A percentile compares a stretch with the other conserved stretches of the same genome.
phyloP scores from a whole-genome alignment of 768 basidiomycete genomes.

The Hebeloma cylindrosporum region DNA sequence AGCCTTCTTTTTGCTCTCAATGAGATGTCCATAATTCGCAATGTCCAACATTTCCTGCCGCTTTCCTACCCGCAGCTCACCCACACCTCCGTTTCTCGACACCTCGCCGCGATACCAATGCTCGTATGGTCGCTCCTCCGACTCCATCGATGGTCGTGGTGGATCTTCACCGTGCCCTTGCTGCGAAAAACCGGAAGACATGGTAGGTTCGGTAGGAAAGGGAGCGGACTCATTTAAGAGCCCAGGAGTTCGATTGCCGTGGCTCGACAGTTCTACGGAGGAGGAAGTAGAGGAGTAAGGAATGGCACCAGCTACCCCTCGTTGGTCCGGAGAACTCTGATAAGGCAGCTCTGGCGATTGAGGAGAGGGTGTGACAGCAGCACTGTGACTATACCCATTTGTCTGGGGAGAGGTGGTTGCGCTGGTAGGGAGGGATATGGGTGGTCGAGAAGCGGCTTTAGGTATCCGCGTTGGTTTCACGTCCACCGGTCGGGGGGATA shows the following conservation, averaged over 20 bases:
- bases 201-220: constrained; percentile 47
- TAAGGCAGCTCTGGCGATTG: constrained; percentile 17
- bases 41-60: constrained; percentile 86
- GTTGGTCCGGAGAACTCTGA: constrained; percentile 18
- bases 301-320: constrained; percentile 7
- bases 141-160: constrained; percentile 66
- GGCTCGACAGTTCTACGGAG: constrained; percentile 21
- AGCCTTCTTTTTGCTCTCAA: constrained; percentile 34
- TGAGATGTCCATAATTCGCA: constrained; percentile 76
- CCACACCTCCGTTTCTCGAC: constrained; percentile 85
- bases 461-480: constrained; percentile 54
- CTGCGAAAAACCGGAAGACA: constrained; percentile 41
- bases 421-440: constrained; percentile 15
- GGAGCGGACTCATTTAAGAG: constrained; percentile 67
- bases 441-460: constrained; percentile 33
- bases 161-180: constrained; percentile 33
- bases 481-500: constrained; percentile 46
- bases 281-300: constrained; percentile 25
- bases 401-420: constrained; percentile 31
- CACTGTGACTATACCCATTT: constrained; percentile 20
- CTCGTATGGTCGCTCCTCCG: constrained; percentile 81
- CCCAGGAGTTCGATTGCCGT: constrained; percentile 26
- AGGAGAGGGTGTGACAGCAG: constrained; percentile 20
- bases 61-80: constrained; percentile 72
- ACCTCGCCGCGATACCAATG: constrained; percentile 91